Conservation (phyloP, 495 filamentous ascomycete species). For the Hypoxylon fragiforme region DNA sequence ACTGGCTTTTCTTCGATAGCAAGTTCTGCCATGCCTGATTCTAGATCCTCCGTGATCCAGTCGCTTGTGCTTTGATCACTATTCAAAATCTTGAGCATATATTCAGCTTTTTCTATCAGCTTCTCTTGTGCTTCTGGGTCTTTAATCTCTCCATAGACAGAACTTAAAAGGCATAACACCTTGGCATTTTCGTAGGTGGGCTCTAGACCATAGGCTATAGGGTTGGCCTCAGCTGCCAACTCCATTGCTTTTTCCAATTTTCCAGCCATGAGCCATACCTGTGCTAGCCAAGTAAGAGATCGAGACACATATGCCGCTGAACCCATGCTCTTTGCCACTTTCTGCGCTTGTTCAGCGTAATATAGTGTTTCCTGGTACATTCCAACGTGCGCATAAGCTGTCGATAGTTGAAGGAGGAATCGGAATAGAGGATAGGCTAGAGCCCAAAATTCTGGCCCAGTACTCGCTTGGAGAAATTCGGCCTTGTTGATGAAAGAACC, state of each 20-base stretch:
- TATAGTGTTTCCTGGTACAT: slow-evolving; percentile 89
- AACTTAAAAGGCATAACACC: slow-evolving; percentile 47
- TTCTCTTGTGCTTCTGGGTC: slow-evolving; percentile 43
- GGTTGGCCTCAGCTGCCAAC: slow-evolving; percentile 56
- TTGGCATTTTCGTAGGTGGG: slow-evolving; percentile 51
- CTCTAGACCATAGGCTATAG: slow-evolving; percentile 44
- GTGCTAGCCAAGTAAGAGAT: slow-evolving; percentile 62
- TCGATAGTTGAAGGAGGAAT: slow-evolving; percentile 69
- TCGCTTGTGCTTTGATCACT: slow-evolving; percentile 8
- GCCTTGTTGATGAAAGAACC: slow-evolving; percentile 32
- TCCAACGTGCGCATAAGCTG: slow-evolving; percentile 77
- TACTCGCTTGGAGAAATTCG: slow-evolving; percentile 23
- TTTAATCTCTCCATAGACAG: slow-evolving; percentile 47
- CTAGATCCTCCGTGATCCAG: slow-evolving; percentile 35
- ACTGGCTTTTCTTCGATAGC: slow-evolving; percentile 46
- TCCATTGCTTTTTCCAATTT: slow-evolving; percentile 63
- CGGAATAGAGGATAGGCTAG: slow-evolving; percentile 72
- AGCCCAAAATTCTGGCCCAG: slow-evolving; percentile 78
- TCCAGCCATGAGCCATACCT: slow-evolving; percentile 66
- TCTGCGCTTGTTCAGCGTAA: slow-evolving; percentile 81
- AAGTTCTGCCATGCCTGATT: slow-evolving; percentile 52
- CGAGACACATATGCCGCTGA: slow-evolving; percentile 61
- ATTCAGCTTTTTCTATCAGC: slow-evolving; percentile 45
- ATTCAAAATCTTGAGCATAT: slow-evolving; percentile 38
- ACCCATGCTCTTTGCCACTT: slow-evolving; percentile 69